Evolutionary conservation across 495 filamentous ascomycete genomes (phyloP).

Genomic region (Aspergillus indologenus): DNA sequence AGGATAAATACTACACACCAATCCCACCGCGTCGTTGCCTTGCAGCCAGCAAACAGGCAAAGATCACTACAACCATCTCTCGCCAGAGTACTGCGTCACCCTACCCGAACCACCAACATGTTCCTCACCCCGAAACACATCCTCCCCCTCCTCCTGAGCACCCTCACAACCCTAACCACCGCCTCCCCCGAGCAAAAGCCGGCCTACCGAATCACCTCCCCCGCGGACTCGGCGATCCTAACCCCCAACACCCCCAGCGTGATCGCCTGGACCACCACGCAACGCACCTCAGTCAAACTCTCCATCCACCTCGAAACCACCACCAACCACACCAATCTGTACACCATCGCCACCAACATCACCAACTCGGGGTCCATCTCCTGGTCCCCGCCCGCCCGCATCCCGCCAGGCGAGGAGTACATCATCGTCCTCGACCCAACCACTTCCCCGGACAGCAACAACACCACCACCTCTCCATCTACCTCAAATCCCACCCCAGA

Average conservation of each 20-base stretch:
- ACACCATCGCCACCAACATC: slow-evolving; percentile 4
- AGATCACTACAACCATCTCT: too few species aligned
- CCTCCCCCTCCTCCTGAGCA: not conserved
- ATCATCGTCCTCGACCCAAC: not conserved
- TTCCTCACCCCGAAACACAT: not conserved
- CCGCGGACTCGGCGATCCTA: not conserved
- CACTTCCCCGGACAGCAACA: not conserved
- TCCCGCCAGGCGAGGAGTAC: not conserved
- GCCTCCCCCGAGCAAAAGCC: not conserved
- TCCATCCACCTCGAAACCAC: slow-evolving; percentile 3
- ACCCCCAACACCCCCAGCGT: not conserved
- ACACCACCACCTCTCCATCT: not conserved
- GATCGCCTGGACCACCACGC: not conserved
- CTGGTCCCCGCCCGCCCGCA: slow-evolving; percentile 2
- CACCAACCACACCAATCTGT: not conserved
- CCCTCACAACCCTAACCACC: not conserved
- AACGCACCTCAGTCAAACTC: not conserved
- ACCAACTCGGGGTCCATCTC: slow-evolving; percentile 6
- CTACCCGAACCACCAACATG: not conserved
- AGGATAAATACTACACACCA: too few species aligned
- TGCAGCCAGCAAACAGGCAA: too few species aligned
- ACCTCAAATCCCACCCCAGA: not conserved
- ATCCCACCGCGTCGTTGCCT: too few species aligned
- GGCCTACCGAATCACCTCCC: not conserved
- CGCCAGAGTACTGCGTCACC: too few species aligned